These are phyloP conservation scores for Passalora sequoiae DNA, from an alignment of 2,329 filamentous ascomycete species.

Conservation along the genomic window DNA sequence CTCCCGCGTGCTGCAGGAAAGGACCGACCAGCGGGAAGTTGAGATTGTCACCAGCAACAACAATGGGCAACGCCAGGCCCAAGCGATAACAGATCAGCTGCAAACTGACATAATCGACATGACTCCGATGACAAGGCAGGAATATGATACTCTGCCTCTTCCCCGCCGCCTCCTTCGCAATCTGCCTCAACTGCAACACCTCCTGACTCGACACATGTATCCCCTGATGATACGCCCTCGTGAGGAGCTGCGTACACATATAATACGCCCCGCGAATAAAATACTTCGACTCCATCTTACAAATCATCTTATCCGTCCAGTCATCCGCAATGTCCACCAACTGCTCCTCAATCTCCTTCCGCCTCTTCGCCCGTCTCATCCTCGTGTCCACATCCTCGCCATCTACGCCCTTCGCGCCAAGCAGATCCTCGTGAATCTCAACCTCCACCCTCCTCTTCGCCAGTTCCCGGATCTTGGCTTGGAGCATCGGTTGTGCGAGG, in stretches of 20 bases:
- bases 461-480: slow-evolving; percentile 67
- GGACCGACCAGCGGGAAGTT: slow-evolving; percentile 87
- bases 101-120: slow-evolving; percentile 92
- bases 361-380: slow-evolving; percentile 32
- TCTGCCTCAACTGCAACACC: slow-evolving; percentile 72
- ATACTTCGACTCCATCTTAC: slow-evolving; percentile 92
- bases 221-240: slow-evolving; percentile 88
- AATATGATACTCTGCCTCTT: slow-evolving; percentile 97
- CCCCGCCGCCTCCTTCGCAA: slow-evolving; percentile 74
- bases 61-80: slow-evolving; percentile 79
- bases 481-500: slow-evolving; percentile 68
- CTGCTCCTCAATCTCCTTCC: slow-evolving; percentile 59
- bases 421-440: slow-evolving; percentile 69
- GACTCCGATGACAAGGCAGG: slow-evolving; percentile 86
- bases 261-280: slow-evolving; percentile 95
- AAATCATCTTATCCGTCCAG: slow-evolving; percentile 93
- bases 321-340: slow-evolving; percentile 77
- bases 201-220: slow-evolving; percentile 96
- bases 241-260: slow-evolving; percentile 76
- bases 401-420: slow-evolving; percentile 48
- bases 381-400: slow-evolving; percentile 56
- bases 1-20: slow-evolving; percentile 90
- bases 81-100: slow-evolving; percentile 94
- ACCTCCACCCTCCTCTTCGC: slow-evolving; percentile 68
- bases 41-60: slow-evolving; percentile 92